Base-by-base conservation (phyloP, 371 early-diverging fungal species). In the Syncephalastrum monosporum region DNA sequence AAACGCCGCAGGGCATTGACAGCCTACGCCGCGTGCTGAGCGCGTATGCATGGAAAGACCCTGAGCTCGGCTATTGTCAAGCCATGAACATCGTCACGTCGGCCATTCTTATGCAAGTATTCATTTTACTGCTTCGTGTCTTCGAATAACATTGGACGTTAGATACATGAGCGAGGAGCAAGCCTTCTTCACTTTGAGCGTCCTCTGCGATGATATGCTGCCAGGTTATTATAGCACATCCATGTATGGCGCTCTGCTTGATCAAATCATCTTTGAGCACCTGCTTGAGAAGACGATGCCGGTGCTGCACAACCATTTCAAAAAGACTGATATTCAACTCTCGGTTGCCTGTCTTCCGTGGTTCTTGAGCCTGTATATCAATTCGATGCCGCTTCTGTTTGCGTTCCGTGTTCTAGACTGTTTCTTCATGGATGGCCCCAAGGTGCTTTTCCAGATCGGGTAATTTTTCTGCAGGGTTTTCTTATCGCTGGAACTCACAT, bases 61-160 rank as follows among this genome's bases (percentile, higher is more conserved):
- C 92, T 0, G 95, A 94, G 65, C 83, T 98, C 19, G 99, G 99
- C 13, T 98, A 98, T 72, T 97, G 98, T 69, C 98, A 98, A 71
- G 98, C 99, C 0, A 98, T 98, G 99, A 98, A 98, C 69, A 94
- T 98, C 68, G 91, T 98, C 3, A 93, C 94, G 14, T 92, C 93
- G 33, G 94, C 95, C 1, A 74, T 97, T 53, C 74, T 97, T 53
- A 91, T 96, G 75, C 81, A 73, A 65, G 72, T 65, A n/a, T 53
- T 58, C 12, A 57, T 59, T 60, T 56, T 61, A 57, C 53, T 49
- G 2, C 4, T 19, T 55, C 13, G 38, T 52, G 13, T 16, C 27
- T 21, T 33, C 8, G 6, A 10, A 55, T 12, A 7, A 21, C 21
- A 25, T 58, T 42, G 6, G 17, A 47, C 8, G 15, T 19, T 60